These are phyloP conservation scores for Neobulgaria alba DNA, from an alignment of 2,329 filamentous ascomycete species.

Conservation along the genomic window DNA sequence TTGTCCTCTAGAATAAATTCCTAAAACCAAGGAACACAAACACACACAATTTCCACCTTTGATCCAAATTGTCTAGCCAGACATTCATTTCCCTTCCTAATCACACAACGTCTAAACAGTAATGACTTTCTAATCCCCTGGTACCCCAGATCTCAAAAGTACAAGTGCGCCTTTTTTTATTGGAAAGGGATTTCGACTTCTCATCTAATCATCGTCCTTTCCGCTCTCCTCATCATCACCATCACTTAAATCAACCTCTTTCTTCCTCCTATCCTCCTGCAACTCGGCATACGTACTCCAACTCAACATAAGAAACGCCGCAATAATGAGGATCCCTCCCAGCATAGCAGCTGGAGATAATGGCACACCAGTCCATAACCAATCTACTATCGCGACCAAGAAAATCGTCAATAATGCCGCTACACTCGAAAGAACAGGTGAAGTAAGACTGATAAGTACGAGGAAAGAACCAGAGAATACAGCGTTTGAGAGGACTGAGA, in stretches of 20 bases:
- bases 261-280: constrained; percentile 68
- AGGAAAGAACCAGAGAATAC: constrained; percentile 90
- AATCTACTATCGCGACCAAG: constrained; percentile 87
- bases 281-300: constrained; percentile 94
- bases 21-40: too few relatives aligned
- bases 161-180: too few relatives aligned
- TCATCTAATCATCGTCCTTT: too few relatives aligned
- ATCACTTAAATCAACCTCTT: constrained; percentile 33
- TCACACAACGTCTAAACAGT: too few relatives aligned
- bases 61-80: too few relatives aligned
- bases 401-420: constrained; percentile 94
- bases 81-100: too few relatives aligned
- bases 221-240: constrained; percentile 36
- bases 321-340: constrained; percentile 81
- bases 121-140: too few relatives aligned
- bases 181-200: too few relatives aligned
- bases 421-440: constrained; percentile 84
- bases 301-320: constrained; percentile 77
- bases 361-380: constrained; percentile 70
- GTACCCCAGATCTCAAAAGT: too few relatives aligned
- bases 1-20: too few relatives aligned
- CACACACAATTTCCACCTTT: too few relatives aligned
- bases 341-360: constrained; percentile 66
- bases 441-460: constrained; percentile 85
- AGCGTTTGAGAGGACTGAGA: constrained; percentile 81